Evolutionary conservation across 306 rosid genomes (phyloP).

Genomic region (Cucurbita pepo): DNA sequence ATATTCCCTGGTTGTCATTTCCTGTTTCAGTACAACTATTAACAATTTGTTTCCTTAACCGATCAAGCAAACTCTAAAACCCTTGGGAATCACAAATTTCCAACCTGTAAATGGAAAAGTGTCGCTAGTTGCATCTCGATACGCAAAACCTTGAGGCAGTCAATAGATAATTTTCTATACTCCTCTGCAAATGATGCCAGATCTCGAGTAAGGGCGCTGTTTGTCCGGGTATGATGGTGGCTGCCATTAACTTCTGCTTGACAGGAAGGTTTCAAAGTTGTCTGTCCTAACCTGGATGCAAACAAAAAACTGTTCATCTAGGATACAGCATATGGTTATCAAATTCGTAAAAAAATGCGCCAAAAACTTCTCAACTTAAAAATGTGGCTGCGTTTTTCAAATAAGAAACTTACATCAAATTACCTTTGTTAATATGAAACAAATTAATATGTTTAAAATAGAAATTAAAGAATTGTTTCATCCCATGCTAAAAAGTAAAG

Average conservation of each 20-base stretch:
- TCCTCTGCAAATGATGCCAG: slow-evolving; percentile 81
- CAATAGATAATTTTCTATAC: slow-evolving; percentile 83
- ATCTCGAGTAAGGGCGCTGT: slow-evolving; percentile 46
- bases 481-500: background rate
- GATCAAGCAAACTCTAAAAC: background rate
- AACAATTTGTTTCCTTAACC: slow-evolving; percentile 2
- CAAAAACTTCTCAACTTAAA: background rate
- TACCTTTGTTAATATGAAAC: background rate
- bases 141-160: slow-evolving; percentile 91
- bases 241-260: slow-evolving; percentile 33
- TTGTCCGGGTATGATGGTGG: slow-evolving; percentile 29
- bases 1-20: slow-evolving; percentile 80
- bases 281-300: slow-evolving; percentile 57
- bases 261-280: slow-evolving; percentile 39
- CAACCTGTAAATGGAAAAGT: slow-evolving; percentile 92
- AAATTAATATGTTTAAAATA: background rate
- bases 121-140: slow-evolving; percentile 95
- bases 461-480: background rate
- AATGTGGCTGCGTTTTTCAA: background rate
- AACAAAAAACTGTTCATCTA: slow-evolving; percentile 1
- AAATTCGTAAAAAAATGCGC: background rate
- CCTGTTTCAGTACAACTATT: slow-evolving; percentile 42
- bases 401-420: background rate
- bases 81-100: background rate
- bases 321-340: slow-evolving; percentile 1